These are phyloP conservation scores for Kwoniella dendrophila DNA, from an alignment of 768 basidiomycete genomes.

Conservation along the genomic window DNA sequence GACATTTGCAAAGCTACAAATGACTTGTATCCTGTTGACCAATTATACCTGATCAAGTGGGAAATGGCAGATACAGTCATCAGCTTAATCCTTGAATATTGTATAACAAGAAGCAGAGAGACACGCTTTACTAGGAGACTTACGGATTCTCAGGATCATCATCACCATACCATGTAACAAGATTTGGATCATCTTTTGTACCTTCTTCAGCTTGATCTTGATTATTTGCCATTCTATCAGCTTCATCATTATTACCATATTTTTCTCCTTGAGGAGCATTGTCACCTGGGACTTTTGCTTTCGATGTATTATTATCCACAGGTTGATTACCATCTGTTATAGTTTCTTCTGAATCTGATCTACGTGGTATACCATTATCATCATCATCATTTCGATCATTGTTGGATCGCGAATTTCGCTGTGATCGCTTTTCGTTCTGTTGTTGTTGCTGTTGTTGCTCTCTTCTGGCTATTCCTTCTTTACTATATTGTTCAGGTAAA, in stretches of 20 bases:
- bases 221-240: slow-evolving; percentile 4
- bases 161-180: slow-evolving; percentile 24
- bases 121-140: no score
- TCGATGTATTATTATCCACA: background rate
- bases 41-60: slow-evolving; percentile 10
- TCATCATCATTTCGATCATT: background rate
- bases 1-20: slow-evolving; percentile 22
- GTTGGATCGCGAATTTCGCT: background rate
- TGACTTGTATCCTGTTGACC: slow-evolving; percentile 20
- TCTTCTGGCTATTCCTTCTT: slow-evolving; percentile 1
- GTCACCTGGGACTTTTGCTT: background rate
- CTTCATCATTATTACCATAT: background rate
- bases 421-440: background rate
- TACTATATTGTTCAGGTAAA: slow-evolving; percentile 16
- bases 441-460: background rate
- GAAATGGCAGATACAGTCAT: background rate
- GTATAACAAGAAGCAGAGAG: no score
- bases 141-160: slow-evolving; percentile 34
- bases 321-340: slow-evolving; percentile 2
- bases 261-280: background rate
- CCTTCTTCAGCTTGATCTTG: slow-evolving; percentile 17
- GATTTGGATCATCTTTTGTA: slow-evolving; percentile 15
- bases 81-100: no score
- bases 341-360: slow-evolving; percentile 15
- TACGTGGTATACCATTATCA: background rate